phyloP scores from a whole-genome alignment of 495 filamentous ascomycete species.

The Xylaria intraflava region DNA sequence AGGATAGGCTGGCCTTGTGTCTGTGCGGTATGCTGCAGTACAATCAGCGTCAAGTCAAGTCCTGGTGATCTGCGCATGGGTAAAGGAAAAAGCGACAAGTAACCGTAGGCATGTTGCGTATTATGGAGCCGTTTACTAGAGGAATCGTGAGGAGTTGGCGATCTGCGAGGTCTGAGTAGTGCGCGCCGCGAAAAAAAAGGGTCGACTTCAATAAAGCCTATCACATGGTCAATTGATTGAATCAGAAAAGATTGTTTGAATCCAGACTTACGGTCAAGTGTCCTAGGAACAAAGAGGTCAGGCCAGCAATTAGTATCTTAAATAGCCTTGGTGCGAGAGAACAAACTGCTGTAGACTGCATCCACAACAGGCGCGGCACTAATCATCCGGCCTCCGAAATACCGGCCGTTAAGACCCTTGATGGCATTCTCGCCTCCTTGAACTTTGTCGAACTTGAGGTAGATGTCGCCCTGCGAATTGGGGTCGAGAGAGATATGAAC shows the following conservation, averaged over 20 bases:
- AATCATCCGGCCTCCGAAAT: constrained; percentile 86
- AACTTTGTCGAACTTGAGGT: constrained; percentile 94
- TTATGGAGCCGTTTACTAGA: constrained; percentile 1
- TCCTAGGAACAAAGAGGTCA: constrained; percentile 35
- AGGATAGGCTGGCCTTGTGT: constrained; percentile 4
- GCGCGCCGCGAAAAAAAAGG: constrained; percentile 2
- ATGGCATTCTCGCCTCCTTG: constrained; percentile 94
- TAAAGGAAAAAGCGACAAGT: constrained; percentile 9
- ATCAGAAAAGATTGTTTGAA: background rate
- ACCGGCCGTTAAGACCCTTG: constrained; percentile 93
- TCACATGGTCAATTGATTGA: background rate
- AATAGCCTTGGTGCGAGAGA: constrained; percentile 74
- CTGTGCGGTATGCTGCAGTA: constrained; percentile 10
- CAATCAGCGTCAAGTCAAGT: constrained; percentile 13
- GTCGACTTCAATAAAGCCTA: constrained; percentile 4
- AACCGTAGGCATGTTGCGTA: constrained; percentile 7
- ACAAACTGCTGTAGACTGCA: constrained; percentile 95
- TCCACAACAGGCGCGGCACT: constrained; percentile 93
- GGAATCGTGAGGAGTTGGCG: background rate
- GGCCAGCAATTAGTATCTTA: constrained; percentile 50
- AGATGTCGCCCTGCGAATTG: constrained; percentile 92
- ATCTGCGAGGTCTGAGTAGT: constrained; percentile 2
- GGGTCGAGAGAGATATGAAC: constrained; percentile 95
- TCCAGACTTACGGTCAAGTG: constrained; percentile 22
- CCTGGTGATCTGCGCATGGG: constrained; percentile 9